Percentiles rank a stretch among this genome's conserved stretches.
These are phyloP conservation scores for Zygoascus tannicola DNA, from an alignment of 805 yeast species.

Conservation along the genomic window DNA sequence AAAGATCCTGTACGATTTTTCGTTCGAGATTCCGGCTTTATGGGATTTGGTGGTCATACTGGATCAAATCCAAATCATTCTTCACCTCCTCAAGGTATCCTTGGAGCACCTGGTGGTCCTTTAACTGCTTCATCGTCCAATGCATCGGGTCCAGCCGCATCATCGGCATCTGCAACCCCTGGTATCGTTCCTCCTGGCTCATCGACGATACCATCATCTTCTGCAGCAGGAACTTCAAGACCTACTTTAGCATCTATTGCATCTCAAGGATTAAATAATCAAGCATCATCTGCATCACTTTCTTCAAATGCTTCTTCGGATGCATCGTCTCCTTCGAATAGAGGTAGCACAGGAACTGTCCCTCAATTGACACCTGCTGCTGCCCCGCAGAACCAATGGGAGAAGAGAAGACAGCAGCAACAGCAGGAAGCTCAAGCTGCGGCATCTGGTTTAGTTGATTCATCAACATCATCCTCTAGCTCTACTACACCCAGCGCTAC, in stretches of 20 bases:
- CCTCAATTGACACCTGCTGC: constrained; percentile 6
- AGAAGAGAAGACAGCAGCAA: constrained; percentile 1
- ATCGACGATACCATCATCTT: background rate
- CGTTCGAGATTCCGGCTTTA: constrained; percentile 7
- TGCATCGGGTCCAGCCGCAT: background rate
- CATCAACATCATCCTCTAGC: background rate
- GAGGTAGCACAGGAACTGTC: background rate
- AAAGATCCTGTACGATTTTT: constrained; percentile 24
- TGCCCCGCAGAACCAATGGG: constrained; percentile 9
- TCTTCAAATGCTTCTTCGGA: constrained; percentile 3
- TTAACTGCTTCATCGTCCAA: too few species aligned
- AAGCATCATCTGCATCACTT: constrained; percentile 6
- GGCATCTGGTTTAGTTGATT: background rate
- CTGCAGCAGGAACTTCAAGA: background rate
- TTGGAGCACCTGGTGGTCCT: background rate
- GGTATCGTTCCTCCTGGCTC: background rate
- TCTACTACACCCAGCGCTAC: background rate
- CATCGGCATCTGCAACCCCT: background rate
- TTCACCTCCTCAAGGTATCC: background rate
- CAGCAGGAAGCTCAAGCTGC: background rate
- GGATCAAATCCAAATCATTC: background rate
- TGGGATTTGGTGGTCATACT: constrained; percentile 6
- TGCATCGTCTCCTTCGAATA: constrained; percentile 2
- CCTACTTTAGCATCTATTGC: constrained; percentile 6
- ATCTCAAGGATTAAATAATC: constrained; percentile 5